Base-by-base conservation (phyloP, 129 eudicot species). In the Pseudognaphalium luteoalbum region DNA sequence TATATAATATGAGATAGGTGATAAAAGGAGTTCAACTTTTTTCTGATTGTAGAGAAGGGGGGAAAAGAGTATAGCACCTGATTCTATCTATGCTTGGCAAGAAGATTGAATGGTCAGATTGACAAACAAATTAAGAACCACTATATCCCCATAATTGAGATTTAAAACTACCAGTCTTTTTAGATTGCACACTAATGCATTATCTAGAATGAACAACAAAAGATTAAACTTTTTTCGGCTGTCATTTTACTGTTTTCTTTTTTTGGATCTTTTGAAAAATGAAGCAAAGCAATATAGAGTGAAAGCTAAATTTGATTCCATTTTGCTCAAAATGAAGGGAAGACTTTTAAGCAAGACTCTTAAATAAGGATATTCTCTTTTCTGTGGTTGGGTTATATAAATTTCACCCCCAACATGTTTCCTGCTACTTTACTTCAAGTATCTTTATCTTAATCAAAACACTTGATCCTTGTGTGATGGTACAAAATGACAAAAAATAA, bases 341-440 rank as follows among this genome's bases (percentile, higher is more conserved):
- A 25, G 28, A 25, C 28, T 0, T n/a, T 25, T 25, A 25, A 25
- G 28, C 4, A 50, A 73, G 68, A 58, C 58, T 72, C 77, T 73
- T 35, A 62, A 58, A 33, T 73, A 73, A 8, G 21, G 37, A 17
- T 28, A 28, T 30, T 66, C 70, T 66, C 9, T 66, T 71, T 25
- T 69, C 11, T 69, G n/a, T 25, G 28, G 28, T 37, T 69, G 44
- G 39, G 28, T 44, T 42, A 42, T 32, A 25, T 34, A 15, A 69
- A 22, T 42, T 4, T 16, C 37, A 22, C 41, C 74, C 28, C 16
- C 39, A 25, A 7, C 61, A 70, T 44, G 44, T 30, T 71, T 71
- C 65, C 47, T 6, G 19, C 29, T 30, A 11, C 57, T 74, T 74
- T 39, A 60, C 42, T 70, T 25, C n/a, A 74, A 61, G 41, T 63